Percentiles rank a stretch among this genome's conserved stretches.
Conservation (phyloP, 2,329 filamentous ascomycete genomes). For the Lecanoromycetidae sp. region DNA sequence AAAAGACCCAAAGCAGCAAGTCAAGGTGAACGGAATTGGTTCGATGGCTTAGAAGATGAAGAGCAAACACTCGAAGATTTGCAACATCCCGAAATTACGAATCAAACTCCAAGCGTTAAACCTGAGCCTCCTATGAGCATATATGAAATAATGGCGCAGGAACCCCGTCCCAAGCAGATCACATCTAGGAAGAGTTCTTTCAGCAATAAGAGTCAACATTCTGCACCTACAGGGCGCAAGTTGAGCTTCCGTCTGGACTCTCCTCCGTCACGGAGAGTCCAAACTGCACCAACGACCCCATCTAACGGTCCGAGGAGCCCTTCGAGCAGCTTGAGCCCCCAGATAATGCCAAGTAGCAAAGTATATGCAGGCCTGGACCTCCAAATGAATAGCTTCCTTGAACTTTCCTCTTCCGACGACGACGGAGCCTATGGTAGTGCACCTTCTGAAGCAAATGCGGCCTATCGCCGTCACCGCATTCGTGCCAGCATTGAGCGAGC, state of each 20-base stretch:
- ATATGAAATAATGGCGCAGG: slow-evolving; percentile 1
- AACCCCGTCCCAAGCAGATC: background rate
- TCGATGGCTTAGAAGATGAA: slow-evolving; percentile 16
- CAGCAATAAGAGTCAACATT: slow-evolving; percentile 4
- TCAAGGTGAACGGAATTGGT: slow-evolving; percentile 15
- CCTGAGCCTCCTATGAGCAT: background rate
- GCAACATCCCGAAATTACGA: background rate
- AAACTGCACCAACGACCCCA: background rate
- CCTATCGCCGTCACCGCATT: slow-evolving; percentile 14
- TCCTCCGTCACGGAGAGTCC: background rate
- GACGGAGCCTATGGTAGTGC: slow-evolving; percentile 29
- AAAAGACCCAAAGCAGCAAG: slow-evolving; percentile 13
- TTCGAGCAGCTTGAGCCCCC: background rate
- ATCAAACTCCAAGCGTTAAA: background rate
- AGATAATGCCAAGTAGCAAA: slow-evolving; percentile 1
- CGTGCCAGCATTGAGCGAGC: slow-evolving; percentile 14
- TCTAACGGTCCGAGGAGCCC: background rate
- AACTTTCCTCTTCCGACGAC: slow-evolving; percentile 39
- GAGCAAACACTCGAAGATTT: background rate
- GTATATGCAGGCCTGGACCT: slow-evolving; percentile 28
- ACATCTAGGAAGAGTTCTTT: slow-evolving; percentile 10
- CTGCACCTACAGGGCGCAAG: slow-evolving; percentile 2
- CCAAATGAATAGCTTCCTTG: slow-evolving; percentile 34
- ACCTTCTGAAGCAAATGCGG: slow-evolving; percentile 1
- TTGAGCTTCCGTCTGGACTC: slow-evolving; percentile 8